Conservation (phyloP, 73 alveolate species). For the Tetrahymena elliotti region DNA sequence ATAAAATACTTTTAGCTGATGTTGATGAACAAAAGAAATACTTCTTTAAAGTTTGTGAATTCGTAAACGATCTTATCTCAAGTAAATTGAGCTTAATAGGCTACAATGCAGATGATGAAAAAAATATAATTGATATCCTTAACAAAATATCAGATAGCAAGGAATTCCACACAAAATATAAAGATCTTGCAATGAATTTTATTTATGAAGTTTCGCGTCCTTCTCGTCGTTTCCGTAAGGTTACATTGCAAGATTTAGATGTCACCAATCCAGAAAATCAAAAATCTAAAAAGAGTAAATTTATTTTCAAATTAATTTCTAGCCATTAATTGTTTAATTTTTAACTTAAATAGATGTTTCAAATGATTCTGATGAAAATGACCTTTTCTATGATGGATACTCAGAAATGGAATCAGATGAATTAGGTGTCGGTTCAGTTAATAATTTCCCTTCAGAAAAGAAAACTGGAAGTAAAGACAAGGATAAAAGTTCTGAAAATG, state of each 20-base stretch:
- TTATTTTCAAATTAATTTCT: neutral
- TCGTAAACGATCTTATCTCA: conserved; percentile 47
- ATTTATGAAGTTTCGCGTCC: conserved; percentile 27
- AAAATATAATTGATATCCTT: conserved; percentile 42
- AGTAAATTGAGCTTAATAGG: conserved; percentile 35
- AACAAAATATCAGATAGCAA: conserved; percentile 27
- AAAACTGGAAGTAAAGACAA: neutral
- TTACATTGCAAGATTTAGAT: conserved; percentile 12
- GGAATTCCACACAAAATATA: conserved; percentile 24
- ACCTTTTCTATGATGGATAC: neutral
- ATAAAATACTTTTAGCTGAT: conserved; percentile 5
- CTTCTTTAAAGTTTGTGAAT: conserved; percentile 48
- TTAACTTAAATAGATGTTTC: neutral
- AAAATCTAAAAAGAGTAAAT: neutral
- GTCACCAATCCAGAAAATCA: neutral
- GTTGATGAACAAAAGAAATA: conserved; percentile 42
- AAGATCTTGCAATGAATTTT: conserved; percentile 38
- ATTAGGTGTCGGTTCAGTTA: neutral
- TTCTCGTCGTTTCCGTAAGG: conserved; percentile 26
- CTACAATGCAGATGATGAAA: conserved; percentile 59
- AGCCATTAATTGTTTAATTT: neutral
- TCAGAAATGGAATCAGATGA: neutral
- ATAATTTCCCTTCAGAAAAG: neutral
- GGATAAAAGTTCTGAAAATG: conserved; percentile 18
- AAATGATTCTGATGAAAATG: neutral